Conservation (phyloP, 2,329 filamentous ascomycete species). For the Elsinoe fawcettii region DNA sequence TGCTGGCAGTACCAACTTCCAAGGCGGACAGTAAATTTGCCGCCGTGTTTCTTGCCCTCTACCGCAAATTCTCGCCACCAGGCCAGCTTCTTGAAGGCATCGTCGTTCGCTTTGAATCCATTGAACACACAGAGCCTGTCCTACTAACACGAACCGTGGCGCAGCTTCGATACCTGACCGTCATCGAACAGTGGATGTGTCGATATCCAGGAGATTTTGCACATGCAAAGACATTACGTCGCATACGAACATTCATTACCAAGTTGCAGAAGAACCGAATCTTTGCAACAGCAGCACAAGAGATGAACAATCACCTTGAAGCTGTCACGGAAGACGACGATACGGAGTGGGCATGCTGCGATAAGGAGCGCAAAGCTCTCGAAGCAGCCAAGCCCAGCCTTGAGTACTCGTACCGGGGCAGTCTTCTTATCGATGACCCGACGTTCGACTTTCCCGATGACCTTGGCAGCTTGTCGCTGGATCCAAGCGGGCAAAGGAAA, state of each 20-base stretch:
- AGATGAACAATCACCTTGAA: constrained; percentile 74
- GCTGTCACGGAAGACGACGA: constrained; percentile 80
- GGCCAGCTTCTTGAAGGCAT: constrained; percentile 70
- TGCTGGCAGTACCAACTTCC: constrained; percentile 72
- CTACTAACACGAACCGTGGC: constrained; percentile 70
- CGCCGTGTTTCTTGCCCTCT: constrained; percentile 82
- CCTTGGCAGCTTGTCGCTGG: constrained; percentile 26
- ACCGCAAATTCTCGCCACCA: constrained; percentile 86
- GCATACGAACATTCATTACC: constrained; percentile 66
- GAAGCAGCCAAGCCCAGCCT: constrained; percentile 19
- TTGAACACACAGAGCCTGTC: constrained; percentile 58
- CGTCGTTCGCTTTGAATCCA: constrained; percentile 63
- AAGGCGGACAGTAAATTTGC: constrained; percentile 84
- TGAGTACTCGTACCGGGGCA: constrained; percentile 24
- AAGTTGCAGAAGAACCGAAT: constrained; percentile 70
- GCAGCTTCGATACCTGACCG: constrained; percentile 74
- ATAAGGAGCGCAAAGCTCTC: constrained; percentile 49
- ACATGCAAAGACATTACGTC: constrained; percentile 61
- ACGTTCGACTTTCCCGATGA: constrained; percentile 24
- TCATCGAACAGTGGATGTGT: constrained; percentile 82
- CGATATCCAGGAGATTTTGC: constrained; percentile 92
- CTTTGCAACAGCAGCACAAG: constrained; percentile 75
- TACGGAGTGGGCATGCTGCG: constrained; percentile 80
- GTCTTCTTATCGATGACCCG: constrained; percentile 30
- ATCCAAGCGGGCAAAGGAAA: constrained; percentile 45